Conservation (phyloP, 805 yeast genomes). For the Pichia cabralensis region DNA sequence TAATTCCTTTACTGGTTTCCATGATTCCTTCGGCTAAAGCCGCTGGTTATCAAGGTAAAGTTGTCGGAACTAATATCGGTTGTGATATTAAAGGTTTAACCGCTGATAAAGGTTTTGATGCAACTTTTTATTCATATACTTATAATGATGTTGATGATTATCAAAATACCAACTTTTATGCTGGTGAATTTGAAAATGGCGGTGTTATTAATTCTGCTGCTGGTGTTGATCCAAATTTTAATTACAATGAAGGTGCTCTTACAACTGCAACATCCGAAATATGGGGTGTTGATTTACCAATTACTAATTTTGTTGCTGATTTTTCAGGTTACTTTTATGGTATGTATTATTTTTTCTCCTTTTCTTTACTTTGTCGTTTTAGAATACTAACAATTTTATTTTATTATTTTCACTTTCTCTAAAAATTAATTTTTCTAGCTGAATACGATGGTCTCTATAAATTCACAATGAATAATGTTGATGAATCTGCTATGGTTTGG, state of each 20-base stretch:
- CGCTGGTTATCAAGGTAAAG: conserved; percentile 2
- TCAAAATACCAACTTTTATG: conserved; percentile 6
- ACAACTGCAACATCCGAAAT: neutral
- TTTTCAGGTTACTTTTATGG: conserved; percentile 13
- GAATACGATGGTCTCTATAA: conserved; percentile 21
- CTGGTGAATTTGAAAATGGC: conserved; percentile 1
- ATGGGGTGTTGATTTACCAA: conserved; percentile 7
- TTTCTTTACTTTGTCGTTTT: conserved; percentile 8
- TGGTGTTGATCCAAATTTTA: conserved; percentile 6
- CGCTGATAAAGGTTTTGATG: conserved; percentile 7
- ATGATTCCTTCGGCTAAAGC: neutral
- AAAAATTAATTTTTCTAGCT: conserved; percentile 12
- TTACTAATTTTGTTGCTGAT: conserved; percentile 10
- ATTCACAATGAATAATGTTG: conserved; percentile 16
- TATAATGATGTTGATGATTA: conserved; percentile 2
- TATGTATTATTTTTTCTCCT: conserved; percentile 9
- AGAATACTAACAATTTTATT: conserved; percentile 2
- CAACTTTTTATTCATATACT: conserved; percentile 5
- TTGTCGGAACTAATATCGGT: conserved; percentile 2
- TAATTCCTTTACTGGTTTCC: too few relatives aligned
- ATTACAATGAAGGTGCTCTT: neutral
- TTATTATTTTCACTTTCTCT: neutral
- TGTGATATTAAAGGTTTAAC: conserved; percentile 1
- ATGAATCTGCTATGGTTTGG: conserved; percentile 26
- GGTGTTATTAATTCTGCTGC: conserved; percentile 3